These are phyloP conservation scores for Fusarium paranaense DNA, from an alignment of 2,329 filamentous ascomycete species.

Conservation along the genomic window DNA sequence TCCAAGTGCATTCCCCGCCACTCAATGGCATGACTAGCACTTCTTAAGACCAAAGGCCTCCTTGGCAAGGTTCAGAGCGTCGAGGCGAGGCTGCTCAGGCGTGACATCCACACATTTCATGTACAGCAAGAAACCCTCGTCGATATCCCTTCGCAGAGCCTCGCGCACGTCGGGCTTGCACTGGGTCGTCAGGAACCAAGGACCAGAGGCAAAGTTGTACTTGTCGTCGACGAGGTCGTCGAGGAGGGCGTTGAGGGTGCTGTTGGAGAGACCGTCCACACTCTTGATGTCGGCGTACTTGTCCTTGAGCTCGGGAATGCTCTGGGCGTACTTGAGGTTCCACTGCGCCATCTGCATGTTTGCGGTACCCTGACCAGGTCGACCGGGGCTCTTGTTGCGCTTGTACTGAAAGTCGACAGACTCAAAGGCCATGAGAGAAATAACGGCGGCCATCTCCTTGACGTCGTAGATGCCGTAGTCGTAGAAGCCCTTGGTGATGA, in stretches of 20 bases:
- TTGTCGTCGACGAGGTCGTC: conserved; percentile 59
- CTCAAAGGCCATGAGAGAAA: conserved; percentile 80
- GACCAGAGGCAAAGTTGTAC: conserved; percentile 65
- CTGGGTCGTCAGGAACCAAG: conserved; percentile 63
- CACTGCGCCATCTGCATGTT: conserved; percentile 63
- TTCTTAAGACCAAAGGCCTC: conserved; percentile 55
- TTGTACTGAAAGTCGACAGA: conserved; percentile 77
- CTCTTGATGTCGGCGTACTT: conserved; percentile 47
- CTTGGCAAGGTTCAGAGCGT: conserved; percentile 61
- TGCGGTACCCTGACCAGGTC: conserved; percentile 76
- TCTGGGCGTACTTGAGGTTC: conserved; percentile 62
- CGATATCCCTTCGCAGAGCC: conserved; percentile 51
- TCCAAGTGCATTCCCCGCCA: background rate
- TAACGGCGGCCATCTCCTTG: conserved; percentile 75
- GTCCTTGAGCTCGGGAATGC: conserved; percentile 52
- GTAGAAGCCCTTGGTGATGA: conserved; percentile 66
- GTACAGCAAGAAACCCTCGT: conserved; percentile 58
- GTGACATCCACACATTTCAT: conserved; percentile 60
- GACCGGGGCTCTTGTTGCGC: conserved; percentile 68
- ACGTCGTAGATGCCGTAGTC: conserved; percentile 66
- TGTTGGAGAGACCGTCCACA: conserved; percentile 43
- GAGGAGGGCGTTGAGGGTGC: conserved; percentile 55
- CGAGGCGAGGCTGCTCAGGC: conserved; percentile 48
- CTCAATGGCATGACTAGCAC: background rate
- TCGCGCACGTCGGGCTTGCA: conserved; percentile 51